phyloP scores from a whole-genome alignment of 495 filamentous ascomycete species.

The Xanthoparmelia taractica region DNA sequence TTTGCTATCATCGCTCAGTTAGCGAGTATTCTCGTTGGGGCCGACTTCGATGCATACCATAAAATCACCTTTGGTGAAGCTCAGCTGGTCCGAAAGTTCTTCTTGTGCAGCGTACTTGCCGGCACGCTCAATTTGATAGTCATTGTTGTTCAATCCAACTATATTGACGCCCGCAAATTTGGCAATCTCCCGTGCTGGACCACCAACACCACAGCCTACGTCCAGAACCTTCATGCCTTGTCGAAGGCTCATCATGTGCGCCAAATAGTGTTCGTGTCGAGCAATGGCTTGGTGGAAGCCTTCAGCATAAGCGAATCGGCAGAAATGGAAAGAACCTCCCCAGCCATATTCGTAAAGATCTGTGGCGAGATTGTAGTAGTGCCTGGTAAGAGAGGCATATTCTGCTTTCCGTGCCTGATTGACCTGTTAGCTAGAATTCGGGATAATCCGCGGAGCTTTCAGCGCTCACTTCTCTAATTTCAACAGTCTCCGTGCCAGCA shows the following conservation, averaged over 20 bases:
- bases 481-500: constrained; percentile 70
- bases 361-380: constrained; percentile 98
- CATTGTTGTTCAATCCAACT: constrained; percentile 96
- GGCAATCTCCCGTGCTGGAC: constrained; percentile 93
- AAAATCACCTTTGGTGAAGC: constrained; percentile 94
- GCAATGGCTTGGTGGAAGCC: constrained; percentile 88
- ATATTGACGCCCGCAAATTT: constrained; percentile 90
- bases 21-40: not conserved
- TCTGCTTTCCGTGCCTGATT: constrained; percentile 68
- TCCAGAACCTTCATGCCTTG: constrained; percentile 87
- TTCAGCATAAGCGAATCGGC: constrained; percentile 85
- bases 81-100: constrained; percentile 71
- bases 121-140: constrained; percentile 97
- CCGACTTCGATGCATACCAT: constrained; percentile 53
- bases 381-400: constrained; percentile 91
- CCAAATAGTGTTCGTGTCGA: constrained; percentile 97
- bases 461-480: constrained; percentile 59
- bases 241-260: constrained; percentile 77
- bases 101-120: constrained; percentile 76
- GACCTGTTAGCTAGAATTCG: constrained; percentile 4
- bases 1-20: constrained; percentile 55
- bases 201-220: constrained; percentile 95
- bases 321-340: constrained; percentile 96
- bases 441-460: not conserved
- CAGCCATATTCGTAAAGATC: constrained; percentile 98